These are phyloP conservation scores for Xerocomus brunneocitrinus DNA, from an alignment of 768 basidiomycete genomes.

Conservation along the genomic window DNA sequence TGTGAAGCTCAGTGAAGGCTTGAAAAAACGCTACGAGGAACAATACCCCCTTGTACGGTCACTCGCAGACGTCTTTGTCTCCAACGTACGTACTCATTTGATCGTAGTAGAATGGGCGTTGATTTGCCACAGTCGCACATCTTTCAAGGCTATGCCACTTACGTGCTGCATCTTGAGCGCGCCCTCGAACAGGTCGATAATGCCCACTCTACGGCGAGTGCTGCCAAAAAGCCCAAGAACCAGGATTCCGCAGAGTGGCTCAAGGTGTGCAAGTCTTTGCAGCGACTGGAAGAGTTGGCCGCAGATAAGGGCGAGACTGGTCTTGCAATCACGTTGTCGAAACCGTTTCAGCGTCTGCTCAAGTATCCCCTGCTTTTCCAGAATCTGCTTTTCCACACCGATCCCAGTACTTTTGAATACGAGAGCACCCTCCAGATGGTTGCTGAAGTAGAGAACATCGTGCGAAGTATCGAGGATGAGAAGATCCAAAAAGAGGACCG, in stretches of 20 bases:
- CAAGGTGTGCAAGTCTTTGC: constrained; percentile 68
- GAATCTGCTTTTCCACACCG: constrained; percentile 93
- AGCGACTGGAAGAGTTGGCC: constrained; percentile 75
- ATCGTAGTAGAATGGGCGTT: constrained; percentile 11
- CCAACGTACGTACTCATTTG: constrained; percentile 61
- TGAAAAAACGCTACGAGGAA: constrained; percentile 90
- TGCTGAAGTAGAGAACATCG: constrained; percentile 93
- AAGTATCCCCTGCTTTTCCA: constrained; percentile 98
- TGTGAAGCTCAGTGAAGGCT: constrained; percentile 72
- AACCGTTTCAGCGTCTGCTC: constrained; percentile 93
- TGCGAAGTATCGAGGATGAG: constrained; percentile 96
- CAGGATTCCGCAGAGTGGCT: constrained; percentile 77
- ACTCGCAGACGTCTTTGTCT: constrained; percentile 93
- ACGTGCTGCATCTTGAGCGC: constrained; percentile 90
- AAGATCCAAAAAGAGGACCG: constrained; percentile 96
- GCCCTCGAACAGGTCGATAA: constrained; percentile 86
- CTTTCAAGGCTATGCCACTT: constrained; percentile 89
- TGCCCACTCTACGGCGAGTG: constrained; percentile 55
- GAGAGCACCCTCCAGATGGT: constrained; percentile 96
- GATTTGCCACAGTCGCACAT: constrained; percentile 70
- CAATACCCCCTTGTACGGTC: constrained; percentile 92
- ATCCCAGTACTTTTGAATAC: constrained; percentile 96
- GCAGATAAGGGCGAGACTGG: constrained; percentile 89
- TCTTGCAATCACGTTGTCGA: constrained; percentile 90
- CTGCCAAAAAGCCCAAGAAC: constrained; percentile 75